Evolutionary conservation across 78 protist genomes (phyloP).

Genomic region (Diacronema lutheri): DNA sequence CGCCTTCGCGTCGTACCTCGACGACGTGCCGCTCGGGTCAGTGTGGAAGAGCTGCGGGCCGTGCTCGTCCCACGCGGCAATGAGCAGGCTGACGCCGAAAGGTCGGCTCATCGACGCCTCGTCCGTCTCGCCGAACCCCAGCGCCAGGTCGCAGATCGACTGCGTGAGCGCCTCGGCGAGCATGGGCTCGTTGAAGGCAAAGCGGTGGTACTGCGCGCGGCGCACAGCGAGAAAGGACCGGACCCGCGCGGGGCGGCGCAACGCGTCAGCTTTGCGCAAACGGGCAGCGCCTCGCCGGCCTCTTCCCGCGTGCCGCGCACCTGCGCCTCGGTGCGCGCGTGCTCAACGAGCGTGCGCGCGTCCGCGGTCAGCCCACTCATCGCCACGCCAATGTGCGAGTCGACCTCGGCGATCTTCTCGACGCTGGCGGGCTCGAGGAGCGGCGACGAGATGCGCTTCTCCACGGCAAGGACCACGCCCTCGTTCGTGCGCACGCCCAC

Average conservation of each 20-base stretch:
- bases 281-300: no score
- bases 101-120: not conserved
- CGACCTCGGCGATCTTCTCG: constrained; percentile 79
- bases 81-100: constrained; percentile 96
- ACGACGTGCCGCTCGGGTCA: constrained; percentile 95
- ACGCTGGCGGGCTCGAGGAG: constrained; percentile 85
- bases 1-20: constrained; percentile 86
- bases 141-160: constrained; percentile 43
- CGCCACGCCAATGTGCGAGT: constrained; percentile 75
- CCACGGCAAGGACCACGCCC: constrained; percentile 98
- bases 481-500: constrained; percentile 94
- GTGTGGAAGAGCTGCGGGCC: constrained; percentile 92
- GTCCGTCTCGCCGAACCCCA: constrained; percentile 26
- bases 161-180: constrained; percentile 70
- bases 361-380: constrained; percentile 97
- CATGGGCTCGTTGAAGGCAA: constrained; percentile 97
- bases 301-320: no score
- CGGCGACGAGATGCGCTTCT: constrained; percentile 92
- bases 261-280: no score
- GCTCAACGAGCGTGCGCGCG: constrained; percentile 59
- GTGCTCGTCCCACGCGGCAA: constrained; percentile 95
- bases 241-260: no score
- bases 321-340: not conserved
- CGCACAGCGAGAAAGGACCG: no score
- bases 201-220: constrained; percentile 93